Percentiles rank a stretch among this genome's conserved stretches.
These are phyloP conservation scores for Grosmannia huntii DNA, from an alignment of 2,329 filamentous ascomycete species.

Conservation along the genomic window DNA sequence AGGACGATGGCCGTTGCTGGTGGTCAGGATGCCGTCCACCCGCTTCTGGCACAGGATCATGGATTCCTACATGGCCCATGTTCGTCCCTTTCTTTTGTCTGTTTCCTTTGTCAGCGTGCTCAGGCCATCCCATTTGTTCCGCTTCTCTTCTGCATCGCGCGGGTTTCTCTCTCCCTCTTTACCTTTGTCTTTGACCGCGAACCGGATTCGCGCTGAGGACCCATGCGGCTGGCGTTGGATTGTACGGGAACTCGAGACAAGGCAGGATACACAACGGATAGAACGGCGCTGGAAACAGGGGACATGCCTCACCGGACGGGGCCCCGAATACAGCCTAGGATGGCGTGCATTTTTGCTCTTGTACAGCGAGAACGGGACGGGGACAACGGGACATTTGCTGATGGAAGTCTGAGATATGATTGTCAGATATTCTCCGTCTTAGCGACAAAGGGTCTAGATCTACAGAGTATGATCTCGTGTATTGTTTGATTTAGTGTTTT, in stretches of 20 bases:
- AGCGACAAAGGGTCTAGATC: not conserved
- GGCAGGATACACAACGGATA: not conserved
- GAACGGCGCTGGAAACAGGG: not conserved
- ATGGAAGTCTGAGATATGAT: not conserved
- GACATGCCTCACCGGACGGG: not conserved
- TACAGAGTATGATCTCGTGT: not conserved
- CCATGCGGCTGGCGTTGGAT: not conserved
- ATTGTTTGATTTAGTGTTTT: not conserved
- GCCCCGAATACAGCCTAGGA: not conserved
- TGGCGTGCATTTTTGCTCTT: not conserved
- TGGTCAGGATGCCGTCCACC: not conserved
- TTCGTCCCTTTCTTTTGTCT: not conserved
- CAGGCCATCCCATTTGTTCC: not conserved
- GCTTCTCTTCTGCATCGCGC: not conserved
- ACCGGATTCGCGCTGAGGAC: not conserved
- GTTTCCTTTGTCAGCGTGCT: not conserved
- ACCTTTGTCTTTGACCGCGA: not conserved
- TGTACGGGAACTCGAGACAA: not conserved
- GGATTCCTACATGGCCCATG: not conserved
- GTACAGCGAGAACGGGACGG: not conserved
- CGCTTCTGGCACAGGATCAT: not conserved
- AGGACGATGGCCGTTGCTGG: not conserved
- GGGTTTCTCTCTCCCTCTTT: not conserved
- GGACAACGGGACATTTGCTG: not conserved
- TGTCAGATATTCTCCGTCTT: not conserved